Conservation (phyloP, 768 basidiomycete genomes). For the Megacollybia marginata region DNA sequence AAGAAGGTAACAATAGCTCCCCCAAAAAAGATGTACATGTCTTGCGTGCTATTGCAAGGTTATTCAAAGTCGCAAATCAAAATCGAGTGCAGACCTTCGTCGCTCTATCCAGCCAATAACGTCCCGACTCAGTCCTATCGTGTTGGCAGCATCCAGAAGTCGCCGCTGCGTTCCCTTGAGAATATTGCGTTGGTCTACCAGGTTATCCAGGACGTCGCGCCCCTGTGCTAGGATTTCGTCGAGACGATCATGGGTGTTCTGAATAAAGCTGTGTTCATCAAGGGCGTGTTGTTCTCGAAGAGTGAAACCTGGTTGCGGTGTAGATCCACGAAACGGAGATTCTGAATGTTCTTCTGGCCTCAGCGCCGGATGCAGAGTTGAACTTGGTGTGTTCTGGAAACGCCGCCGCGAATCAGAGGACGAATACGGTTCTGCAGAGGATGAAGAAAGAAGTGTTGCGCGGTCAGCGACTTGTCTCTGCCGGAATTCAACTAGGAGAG, state of each 20-base stretch:
- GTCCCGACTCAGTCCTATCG: slow-evolving; percentile 85
- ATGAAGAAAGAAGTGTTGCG: slow-evolving; percentile 50
- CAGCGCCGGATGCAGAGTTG: slow-evolving; percentile 48
- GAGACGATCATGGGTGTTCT: slow-evolving; percentile 71
- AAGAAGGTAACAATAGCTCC: slow-evolving; percentile 84
- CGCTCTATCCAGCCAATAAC: slow-evolving; percentile 98
- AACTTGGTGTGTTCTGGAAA: slow-evolving; percentile 41
- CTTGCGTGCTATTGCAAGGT: slow-evolving; percentile 63
- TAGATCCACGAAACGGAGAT: slow-evolving; percentile 71
- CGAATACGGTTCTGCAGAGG: slow-evolving; percentile 33
- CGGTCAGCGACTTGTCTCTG: slow-evolving; percentile 58
- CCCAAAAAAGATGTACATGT: slow-evolving; percentile 87
- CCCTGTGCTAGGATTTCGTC: slow-evolving; percentile 94
- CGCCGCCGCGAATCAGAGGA: slow-evolving; percentile 62
- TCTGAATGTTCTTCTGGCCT: slow-evolving; percentile 54
- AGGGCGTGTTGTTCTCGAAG: slow-evolving; percentile 74
- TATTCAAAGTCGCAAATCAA: no score
- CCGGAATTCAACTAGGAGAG: not conserved
- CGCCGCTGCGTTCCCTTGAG: slow-evolving; percentile 91
- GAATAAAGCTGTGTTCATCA: slow-evolving; percentile 83
- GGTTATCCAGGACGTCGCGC: slow-evolving; percentile 81
- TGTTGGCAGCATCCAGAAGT: slow-evolving; percentile 87
- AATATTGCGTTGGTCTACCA: slow-evolving; percentile 88
- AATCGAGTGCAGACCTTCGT: slow-evolving; percentile 56
- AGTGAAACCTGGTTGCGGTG: slow-evolving; percentile 41